These are phyloP conservation scores for Fusarium caatingaense DNA, from an alignment of 2,329 filamentous ascomycete species.

Conservation along the genomic window DNA sequence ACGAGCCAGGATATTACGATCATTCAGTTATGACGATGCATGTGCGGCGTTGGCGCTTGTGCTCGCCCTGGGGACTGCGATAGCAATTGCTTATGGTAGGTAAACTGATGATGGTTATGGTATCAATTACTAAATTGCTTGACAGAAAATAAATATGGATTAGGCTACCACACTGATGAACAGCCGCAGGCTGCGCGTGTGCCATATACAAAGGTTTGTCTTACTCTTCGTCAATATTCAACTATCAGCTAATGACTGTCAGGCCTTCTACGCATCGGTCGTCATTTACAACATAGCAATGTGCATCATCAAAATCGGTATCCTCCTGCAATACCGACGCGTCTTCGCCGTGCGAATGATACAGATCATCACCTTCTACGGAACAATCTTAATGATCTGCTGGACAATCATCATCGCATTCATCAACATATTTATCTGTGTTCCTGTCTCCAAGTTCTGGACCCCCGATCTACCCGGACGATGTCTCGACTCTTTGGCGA, in stretches of 20 bases:
- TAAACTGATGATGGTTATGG: too few relatives aligned
- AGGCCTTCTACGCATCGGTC: constrained; percentile 24
- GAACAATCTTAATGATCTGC: not conserved
- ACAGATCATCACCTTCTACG: constrained; percentile 2
- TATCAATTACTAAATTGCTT: not conserved
- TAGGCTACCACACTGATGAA: constrained; percentile 24
- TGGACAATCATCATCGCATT: constrained; percentile 23
- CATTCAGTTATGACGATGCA: constrained; percentile 25
- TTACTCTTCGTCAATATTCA: too few relatives aligned
- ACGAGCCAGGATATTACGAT: constrained; percentile 1
- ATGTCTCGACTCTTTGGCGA: not conserved
- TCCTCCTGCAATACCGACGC: constrained; percentile 25
- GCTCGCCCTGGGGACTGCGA: not conserved
- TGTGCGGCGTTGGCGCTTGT: constrained; percentile 16
- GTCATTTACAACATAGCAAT: constrained; percentile 24
- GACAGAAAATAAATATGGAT: constrained; percentile 21
- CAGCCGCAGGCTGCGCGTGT: constrained; percentile 5
- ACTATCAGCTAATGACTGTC: too few relatives aligned
- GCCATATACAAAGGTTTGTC: constrained; percentile 25
- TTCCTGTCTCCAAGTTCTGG: constrained; percentile 29
- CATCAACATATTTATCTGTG: constrained; percentile 15
- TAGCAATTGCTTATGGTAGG: constrained; percentile 22
- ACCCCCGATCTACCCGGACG: not conserved
- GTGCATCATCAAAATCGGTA: constrained; percentile 22
- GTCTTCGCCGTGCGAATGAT: constrained; percentile 15